These are phyloP conservation scores for Aspergillus udagawae DNA, from an alignment of 2,329 filamentous ascomycete species.

Conservation along the genomic window DNA sequence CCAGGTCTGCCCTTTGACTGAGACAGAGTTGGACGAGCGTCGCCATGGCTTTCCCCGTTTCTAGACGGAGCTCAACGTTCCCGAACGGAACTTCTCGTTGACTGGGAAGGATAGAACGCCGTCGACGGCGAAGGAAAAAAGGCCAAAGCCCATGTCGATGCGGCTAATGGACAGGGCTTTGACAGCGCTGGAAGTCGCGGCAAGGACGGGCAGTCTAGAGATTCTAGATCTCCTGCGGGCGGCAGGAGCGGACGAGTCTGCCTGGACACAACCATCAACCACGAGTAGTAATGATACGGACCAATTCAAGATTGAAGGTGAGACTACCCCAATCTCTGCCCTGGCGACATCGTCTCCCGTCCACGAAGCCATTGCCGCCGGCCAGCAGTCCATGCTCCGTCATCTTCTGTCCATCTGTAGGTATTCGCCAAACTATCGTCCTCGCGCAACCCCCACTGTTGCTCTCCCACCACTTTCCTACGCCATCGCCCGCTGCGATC, in stretches of 20 bases:
- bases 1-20: slow-evolving; percentile 6
- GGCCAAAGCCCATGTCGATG: too few species aligned
- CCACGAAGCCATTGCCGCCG: slow-evolving; percentile 8
- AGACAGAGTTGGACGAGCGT: slow-evolving; percentile 8
- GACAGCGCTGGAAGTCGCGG: slow-evolving; percentile 9
- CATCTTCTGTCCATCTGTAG: slow-evolving; percentile 8
- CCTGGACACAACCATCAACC: slow-evolving; percentile 1
- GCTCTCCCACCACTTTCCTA: slow-evolving; percentile 13
- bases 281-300: not conserved
- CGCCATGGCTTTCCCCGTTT: slow-evolving; percentile 8
- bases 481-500: slow-evolving; percentile 7
- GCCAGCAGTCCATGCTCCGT: slow-evolving; percentile 4
- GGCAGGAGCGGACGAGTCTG: slow-evolving; percentile 11
- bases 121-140: too few species aligned
- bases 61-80: slow-evolving; percentile 12
- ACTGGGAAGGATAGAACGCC: too few species aligned
- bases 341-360: slow-evolving; percentile 10
- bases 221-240: slow-evolving; percentile 6
- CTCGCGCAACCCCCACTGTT: slow-evolving; percentile 6
- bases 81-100: not conserved
- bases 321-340: slow-evolving; percentile 2
- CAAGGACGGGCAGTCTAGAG: slow-evolving; percentile 1
- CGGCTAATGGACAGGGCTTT: not conserved
- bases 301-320: not conserved
- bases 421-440: slow-evolving; percentile 10